Base-by-base conservation (phyloP, 2,329 filamentous ascomycete species). In the Colletotrichum sp. region DNA sequence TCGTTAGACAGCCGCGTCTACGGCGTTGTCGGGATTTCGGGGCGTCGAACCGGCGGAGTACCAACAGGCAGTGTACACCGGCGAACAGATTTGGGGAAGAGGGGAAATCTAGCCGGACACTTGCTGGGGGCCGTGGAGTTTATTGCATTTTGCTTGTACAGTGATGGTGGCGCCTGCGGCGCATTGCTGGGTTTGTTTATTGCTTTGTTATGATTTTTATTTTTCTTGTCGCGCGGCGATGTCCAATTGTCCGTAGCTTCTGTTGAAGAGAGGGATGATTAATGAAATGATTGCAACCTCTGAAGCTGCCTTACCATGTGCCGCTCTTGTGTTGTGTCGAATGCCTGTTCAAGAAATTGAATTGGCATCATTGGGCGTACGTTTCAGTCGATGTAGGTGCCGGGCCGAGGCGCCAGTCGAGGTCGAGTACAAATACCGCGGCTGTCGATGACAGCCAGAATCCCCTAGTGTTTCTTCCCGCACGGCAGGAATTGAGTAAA, bases 11-110 rank as follows among this genome's bases (percentile, higher is more conserved):
- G 16, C 18, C 57, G 57, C 36, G 26, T 52, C 49, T 69, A 59
- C 18, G 49, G 55, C 65, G 34, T 32, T 15, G 65, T 74, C 74
- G 74, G 74, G 65, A 69, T 69, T 69, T 76, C 74, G 74, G 74
- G 34, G 34, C 70, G 74, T 55, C 59, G 70, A 76, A 21, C 74
- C 74, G 74, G 70, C 64, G 34, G 64, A 66, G 64, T 69, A 64
- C 69, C 70, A 44, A 76, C 24, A 59, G 57, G 21, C 44, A 73
- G 57, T 30, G 32, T 49, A 13, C 39, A 60, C 64, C 57, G 28
- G 57, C 64, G 60, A 34, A 34, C 24, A 49, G 59, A 28, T 8
- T 49, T 30, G 32, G 62, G 44, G 21, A 34, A 39, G 62, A 36
- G 63, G 63, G 69, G 26, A 32, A 34, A 16, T 15, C 12, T 63